These are phyloP conservation scores for Plasmodium fragile DNA, from an alignment of 169 alveolate genomes.

Conservation along the genomic window DNA sequence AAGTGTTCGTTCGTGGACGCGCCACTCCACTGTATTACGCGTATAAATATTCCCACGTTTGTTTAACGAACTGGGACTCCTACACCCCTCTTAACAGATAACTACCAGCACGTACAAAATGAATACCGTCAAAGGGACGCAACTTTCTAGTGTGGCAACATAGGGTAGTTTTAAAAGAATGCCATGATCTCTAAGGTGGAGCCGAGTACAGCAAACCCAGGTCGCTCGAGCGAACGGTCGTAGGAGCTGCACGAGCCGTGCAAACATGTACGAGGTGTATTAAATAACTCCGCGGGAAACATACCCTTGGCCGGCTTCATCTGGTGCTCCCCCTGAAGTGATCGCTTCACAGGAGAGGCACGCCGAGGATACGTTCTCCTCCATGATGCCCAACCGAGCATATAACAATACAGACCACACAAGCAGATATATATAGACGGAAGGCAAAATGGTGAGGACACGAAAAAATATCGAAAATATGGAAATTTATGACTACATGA, in stretches of 20 bases:
- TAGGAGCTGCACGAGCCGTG: not conserved
- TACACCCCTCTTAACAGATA: not conserved
- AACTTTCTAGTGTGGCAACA: not conserved
- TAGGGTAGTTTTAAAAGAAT: not conserved
- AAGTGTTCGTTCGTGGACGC: not conserved
- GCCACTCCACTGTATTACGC: not conserved
- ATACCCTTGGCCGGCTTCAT: not conserved
- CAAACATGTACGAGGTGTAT: not conserved
- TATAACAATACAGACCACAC: not conserved
- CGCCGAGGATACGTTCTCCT: not conserved
- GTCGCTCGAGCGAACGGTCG: not conserved
- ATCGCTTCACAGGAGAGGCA: not conserved
- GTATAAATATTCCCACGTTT: not conserved
- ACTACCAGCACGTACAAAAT: not conserved
- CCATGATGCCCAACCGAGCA: not conserved
- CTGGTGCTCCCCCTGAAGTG: not conserved
- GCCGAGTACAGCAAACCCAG: not conserved
- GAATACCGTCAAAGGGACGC: not conserved
- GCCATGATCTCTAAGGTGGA: not conserved
- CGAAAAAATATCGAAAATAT: conserved; percentile 70
- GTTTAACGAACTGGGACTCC: not conserved
- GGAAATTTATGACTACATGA: conserved; percentile 75
- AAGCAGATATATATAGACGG: not conserved
- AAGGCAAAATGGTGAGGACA: conserved; percentile 59
- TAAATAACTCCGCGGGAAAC: not conserved